Conservation (phyloP, 2,329 filamentous ascomycete species). For the Exserohilum rostratum region DNA sequence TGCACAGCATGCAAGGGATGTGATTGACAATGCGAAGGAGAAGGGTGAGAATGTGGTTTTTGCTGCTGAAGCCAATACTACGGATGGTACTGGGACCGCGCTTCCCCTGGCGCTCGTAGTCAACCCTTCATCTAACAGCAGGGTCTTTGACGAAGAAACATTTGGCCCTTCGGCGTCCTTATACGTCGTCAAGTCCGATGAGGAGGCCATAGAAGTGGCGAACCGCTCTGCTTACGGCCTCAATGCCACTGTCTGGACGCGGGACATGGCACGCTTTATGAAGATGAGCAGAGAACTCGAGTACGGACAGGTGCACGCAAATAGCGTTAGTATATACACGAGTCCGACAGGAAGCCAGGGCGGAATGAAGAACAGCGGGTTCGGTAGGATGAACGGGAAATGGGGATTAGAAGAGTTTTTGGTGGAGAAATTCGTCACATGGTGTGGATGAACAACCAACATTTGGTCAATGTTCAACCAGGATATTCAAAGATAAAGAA, state of each 20-base stretch:
- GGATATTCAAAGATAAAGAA: no score
- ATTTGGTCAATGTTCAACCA: neutral
- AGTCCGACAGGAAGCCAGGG: constrained; percentile 53
- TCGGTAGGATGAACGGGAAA: constrained; percentile 51
- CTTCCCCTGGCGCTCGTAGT: constrained; percentile 60
- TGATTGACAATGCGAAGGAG: constrained; percentile 52
- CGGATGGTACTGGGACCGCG: constrained; percentile 47
- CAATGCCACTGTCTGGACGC: constrained; percentile 67
- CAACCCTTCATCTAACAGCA: constrained; percentile 53
- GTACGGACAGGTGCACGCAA: constrained; percentile 53
- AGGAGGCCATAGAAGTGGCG: constrained; percentile 74
- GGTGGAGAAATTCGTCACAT: constrained; percentile 44
- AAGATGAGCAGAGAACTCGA: constrained; percentile 54
- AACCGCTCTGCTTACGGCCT: constrained; percentile 83
- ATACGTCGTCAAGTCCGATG: constrained; percentile 67
- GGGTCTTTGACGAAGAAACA: constrained; percentile 73
- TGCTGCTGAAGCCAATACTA: constrained; percentile 2
- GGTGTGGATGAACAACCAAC: constrained; percentile 26
- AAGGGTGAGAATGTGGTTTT: constrained; percentile 61
- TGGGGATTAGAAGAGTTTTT: constrained; percentile 54
- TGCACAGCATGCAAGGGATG: constrained; percentile 39
- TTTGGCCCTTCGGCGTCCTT: constrained; percentile 77
- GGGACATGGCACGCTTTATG: constrained; percentile 64
- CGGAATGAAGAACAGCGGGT: constrained; percentile 55
- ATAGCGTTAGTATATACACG: constrained; percentile 55